Evolutionary conservation across 2,329 filamentous ascomycete species (phyloP).

Genomic region (Triangularia verruculosa): DNA sequence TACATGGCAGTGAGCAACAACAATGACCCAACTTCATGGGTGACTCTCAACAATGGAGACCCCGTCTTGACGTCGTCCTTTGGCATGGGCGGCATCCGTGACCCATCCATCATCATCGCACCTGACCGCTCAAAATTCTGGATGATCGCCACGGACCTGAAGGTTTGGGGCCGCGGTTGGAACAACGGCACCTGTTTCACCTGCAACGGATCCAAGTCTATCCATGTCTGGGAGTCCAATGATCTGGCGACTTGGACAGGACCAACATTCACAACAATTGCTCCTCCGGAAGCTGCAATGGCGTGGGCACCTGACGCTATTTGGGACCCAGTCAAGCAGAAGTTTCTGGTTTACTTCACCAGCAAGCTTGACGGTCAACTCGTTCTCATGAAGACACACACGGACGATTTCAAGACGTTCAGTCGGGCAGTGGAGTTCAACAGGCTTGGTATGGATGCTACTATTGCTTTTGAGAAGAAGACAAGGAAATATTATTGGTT

Average conservation of each 20-base stretch:
- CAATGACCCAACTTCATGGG: conserved; percentile 51
- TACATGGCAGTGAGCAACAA: conserved; percentile 50
- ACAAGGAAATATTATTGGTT: conserved; percentile 13
- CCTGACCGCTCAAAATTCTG: conserved; percentile 50
- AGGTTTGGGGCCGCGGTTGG: conserved; percentile 52
- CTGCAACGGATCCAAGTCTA: conserved; percentile 41
- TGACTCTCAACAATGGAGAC: conserved; percentile 45
- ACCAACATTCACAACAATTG: conserved; percentile 45
- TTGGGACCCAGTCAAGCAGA: conserved; percentile 40
- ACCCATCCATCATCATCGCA: conserved; percentile 53
- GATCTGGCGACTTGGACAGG: conserved; percentile 50
- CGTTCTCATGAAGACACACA: conserved; percentile 16
- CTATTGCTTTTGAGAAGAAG: conserved; percentile 12
- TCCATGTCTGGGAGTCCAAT: conserved; percentile 52
- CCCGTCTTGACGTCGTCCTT: conserved; percentile 44
- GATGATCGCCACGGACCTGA: conserved; percentile 43
- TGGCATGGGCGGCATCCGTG: conserved; percentile 49
- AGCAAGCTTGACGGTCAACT: conserved; percentile 20
- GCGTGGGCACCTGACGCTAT: conserved; percentile 54
- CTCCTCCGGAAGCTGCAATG: conserved; percentile 48
- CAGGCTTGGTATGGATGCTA: conserved; percentile 20
- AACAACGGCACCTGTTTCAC: conserved; percentile 40
- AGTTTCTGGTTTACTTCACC: conserved; percentile 44
- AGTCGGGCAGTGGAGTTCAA: conserved; percentile 13
- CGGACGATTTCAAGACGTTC: conserved; percentile 21